phyloP scores from a whole-genome alignment of 495 filamentous ascomycete species.

The Neurospora tetraspora region DNA sequence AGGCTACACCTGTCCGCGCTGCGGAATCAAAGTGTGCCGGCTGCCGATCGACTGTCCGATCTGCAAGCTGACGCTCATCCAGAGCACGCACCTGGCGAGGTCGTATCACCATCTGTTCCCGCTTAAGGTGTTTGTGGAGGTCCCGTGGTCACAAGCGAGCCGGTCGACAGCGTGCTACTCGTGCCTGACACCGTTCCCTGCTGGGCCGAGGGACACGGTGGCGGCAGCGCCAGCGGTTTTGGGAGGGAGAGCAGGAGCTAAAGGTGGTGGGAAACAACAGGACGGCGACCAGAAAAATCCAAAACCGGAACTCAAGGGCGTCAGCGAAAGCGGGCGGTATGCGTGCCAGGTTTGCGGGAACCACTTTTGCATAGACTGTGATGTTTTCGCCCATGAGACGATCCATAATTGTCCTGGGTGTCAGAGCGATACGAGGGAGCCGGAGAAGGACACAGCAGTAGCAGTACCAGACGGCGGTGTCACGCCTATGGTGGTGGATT shows the following conservation, averaged over 20 bases:
- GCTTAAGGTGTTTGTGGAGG: constrained; percentile 79
- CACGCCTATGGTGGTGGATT: constrained; percentile 29
- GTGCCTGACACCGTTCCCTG: constrained; percentile 45
- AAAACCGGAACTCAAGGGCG: constrained; percentile 39
- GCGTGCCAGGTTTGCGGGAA: constrained; percentile 72
- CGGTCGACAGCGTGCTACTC: constrained; percentile 41
- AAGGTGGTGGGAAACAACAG: constrained; percentile 28
- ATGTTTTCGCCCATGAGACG: constrained; percentile 85
- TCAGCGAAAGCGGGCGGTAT: constrained; percentile 81
- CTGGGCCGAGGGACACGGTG: constrained; percentile 7
- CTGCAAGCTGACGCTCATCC: constrained; percentile 85
- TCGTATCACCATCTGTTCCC: constrained; percentile 97
- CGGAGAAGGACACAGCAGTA: neutral
- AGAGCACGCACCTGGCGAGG: constrained; percentile 89
- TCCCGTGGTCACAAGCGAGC: constrained; percentile 66
- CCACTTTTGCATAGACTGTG: constrained; percentile 97
- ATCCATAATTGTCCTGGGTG: constrained; percentile 95
- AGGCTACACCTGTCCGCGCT: constrained; percentile 89
- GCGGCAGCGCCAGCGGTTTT: neutral
- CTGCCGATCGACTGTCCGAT: constrained; percentile 87
- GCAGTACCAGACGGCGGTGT: neutral
- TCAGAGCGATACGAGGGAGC: constrained; percentile 47
- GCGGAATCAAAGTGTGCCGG: constrained; percentile 79
- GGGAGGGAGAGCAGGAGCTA: neutral
- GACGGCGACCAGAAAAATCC: constrained; percentile 22